Base-by-base conservation (phyloP, 352 stramenopile species). In the Peronospora farinosa region DNA sequence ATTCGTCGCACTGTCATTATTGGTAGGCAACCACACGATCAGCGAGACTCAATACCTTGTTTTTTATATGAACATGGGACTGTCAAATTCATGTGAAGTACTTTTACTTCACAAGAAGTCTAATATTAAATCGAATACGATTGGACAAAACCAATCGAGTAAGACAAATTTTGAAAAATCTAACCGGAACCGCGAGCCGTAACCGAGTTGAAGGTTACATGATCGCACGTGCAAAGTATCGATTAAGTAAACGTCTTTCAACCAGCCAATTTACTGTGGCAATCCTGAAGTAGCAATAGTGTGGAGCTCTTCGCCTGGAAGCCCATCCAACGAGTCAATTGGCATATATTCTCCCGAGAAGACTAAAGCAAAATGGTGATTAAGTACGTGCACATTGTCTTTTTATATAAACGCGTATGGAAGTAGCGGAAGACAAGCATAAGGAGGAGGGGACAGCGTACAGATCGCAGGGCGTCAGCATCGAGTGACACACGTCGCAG, bases 331-430 rank as follows among this genome's bases (percentile, higher is more conserved):
- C 62, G 61, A 70, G 65, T 86, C 67, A 84, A 78, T 86, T 83
- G 72, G 74, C 74, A 84, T 86, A 83, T 82, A 87, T 80, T 87
- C 78, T 89, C 78, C 78, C 74, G 80, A 90, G 75, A 87, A 88
- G 74, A 86, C 78, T 72, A 41, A 84, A 78, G 76, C 74, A 86
- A 86, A 78, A 89, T 92, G 81, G 81, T 92, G 76, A 92, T 92
- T 74, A 92, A 92, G 81, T 92, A 92, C 68, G 81, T 89, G 52
- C 31, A 17, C 6, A 15, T 43, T 30, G 36, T 3, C 19, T 46
- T 47, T 47, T 47, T 13, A 30, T 9, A 40, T 40, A n/a, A 45
- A 47, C 41, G 6, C 11, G 12, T 15, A 53, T 55, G 12, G 25
- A 27, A 30, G n/a, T 30, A 48, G 30, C 28, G 36, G 25, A 39